Evolutionary conservation across 768 basidiomycete genomes (phyloP), one percentile per base, ranked within the genome.

Genomic region (Coprinellus micaceus): DNA sequence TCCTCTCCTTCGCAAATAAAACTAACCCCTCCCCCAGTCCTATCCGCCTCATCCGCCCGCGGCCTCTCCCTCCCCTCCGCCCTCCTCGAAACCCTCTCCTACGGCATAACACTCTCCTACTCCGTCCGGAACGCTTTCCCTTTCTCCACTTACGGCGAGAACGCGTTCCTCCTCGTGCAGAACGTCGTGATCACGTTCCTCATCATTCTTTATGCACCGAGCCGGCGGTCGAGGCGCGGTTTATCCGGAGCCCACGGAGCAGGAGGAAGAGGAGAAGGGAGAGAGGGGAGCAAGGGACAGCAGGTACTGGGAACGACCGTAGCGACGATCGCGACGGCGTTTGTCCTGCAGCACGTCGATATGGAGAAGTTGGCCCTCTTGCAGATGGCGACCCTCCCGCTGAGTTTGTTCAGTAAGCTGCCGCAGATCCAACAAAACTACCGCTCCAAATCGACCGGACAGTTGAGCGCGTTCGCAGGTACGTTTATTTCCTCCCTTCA

Each of bases 61-160:
- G 97, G 97, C 10, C 80, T 99, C 21, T 94, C 91, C 1, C 74
- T 98, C 2, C 77, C 88, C 2, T 89, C 93, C 3, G 97, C 94
- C 69, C 71, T 89, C 50, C 86, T 99, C 21, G 97, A 98, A 67
- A 98, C 96, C 0, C 76, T 91, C 26, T 82, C 91, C 0, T 97
- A 97, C 63, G 89, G 88, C 25, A 94, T 99, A 64, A 94, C 86
- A 0, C 81, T 94, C 25, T 84, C 85, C 10, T 99, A 98, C 72
- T 88, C 94, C 2, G 84, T 83, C 64, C 80, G 93, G 22, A 88
- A 92, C 66, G 70, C 77, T 22, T 98, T 95, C 71, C 94, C 97
- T 0, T 97, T 98, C 78, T 93, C 91, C 19, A 98, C 97, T 0
- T 99, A 98, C 58, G 97, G 97, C 65, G 97, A 99, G 72, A 98